A percentile compares a stretch with the other conserved stretches of the same genome.
These are phyloP conservation scores for Ceratocystis destructans DNA, from an alignment of 2,329 filamentous ascomycete species.

Conservation along the genomic window DNA sequence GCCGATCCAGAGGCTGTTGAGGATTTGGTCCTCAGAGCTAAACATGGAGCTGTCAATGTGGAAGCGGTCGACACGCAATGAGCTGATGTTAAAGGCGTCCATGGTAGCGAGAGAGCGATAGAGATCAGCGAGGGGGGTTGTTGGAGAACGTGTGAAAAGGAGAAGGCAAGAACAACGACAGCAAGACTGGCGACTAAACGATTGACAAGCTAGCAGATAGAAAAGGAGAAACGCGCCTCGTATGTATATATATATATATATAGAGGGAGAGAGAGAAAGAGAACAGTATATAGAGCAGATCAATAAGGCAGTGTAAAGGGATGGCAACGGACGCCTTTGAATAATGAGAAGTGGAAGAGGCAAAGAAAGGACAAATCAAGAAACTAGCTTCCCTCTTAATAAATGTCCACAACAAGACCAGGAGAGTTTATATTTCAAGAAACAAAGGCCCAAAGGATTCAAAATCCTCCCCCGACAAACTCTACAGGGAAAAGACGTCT, in stretches of 20 bases:
- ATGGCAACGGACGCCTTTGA: not conserved
- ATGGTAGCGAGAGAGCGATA: not conserved
- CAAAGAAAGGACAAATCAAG: not conserved
- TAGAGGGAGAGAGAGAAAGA: not conserved
- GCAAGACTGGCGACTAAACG: not conserved
- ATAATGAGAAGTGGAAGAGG: not conserved
- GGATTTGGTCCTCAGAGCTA: conserved; percentile 28
- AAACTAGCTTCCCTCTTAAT: not conserved
- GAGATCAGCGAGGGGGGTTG: not conserved
- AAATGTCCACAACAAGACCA: not conserved
- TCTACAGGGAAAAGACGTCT: not conserved
- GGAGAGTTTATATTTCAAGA: conserved; percentile 10
- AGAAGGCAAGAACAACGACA: not conserved
- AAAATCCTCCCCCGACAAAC: not conserved
- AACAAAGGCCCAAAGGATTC: not conserved
- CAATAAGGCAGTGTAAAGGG: too few species aligned
- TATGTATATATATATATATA: not conserved
- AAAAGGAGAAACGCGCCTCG: not conserved
- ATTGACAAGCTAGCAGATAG: not conserved
- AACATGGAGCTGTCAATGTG: conserved; percentile 20
- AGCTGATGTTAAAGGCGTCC: conserved; percentile 14
- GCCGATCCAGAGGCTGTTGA: conserved; percentile 36
- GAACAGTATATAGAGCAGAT: not conserved
- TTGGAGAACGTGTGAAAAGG: not conserved
- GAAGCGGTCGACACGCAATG: conserved; percentile 8